These are phyloP conservation scores for Candida morakotiae DNA, from an alignment of 805 yeast genomes.

Conservation along the genomic window DNA sequence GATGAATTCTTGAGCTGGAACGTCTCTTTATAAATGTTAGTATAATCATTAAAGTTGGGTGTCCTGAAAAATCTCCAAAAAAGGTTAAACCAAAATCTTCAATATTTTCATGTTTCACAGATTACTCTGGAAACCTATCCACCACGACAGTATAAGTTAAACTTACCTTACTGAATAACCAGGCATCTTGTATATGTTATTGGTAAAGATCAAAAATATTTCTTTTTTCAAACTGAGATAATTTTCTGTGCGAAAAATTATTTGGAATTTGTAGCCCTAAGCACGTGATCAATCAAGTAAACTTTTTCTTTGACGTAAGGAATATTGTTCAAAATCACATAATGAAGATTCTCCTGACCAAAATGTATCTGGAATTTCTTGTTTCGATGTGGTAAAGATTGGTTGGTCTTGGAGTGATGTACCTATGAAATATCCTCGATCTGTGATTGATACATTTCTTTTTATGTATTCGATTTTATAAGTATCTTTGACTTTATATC, in stretches of 20 bases:
- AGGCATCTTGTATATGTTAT: not conserved
- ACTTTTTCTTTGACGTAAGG: conserved; percentile 9
- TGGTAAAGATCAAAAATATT: conserved; percentile 1
- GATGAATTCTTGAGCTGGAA: conserved; percentile 99
- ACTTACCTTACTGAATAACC: conserved; percentile 4
- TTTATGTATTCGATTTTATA: conserved; percentile 3
- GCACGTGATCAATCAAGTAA: conserved; percentile 1
- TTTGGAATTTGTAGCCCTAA: not conserved
- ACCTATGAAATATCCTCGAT: conserved; percentile 3
- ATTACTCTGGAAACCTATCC: conserved; percentile 5
- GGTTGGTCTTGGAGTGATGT: not conserved
- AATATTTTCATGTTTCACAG: conserved; percentile 4
- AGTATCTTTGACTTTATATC: conserved; percentile 14
- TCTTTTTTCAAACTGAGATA: no score
- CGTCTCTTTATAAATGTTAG: conserved; percentile 72
- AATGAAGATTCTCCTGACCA: conserved; percentile 26
- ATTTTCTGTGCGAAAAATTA: no score
- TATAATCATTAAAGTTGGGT: conserved; percentile 16
- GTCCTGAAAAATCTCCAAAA: conserved; percentile 4
- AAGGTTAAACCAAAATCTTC: conserved; percentile 1
- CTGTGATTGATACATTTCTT: not conserved
- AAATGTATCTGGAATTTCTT: conserved; percentile 7
- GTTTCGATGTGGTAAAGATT: not conserved
- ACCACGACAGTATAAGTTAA: conserved; percentile 4
- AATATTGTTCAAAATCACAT: conserved; percentile 26